Evolutionary conservation across 1,139 yeast species (phyloP).

Genomic region (Diutina scorzettiae): DNA sequence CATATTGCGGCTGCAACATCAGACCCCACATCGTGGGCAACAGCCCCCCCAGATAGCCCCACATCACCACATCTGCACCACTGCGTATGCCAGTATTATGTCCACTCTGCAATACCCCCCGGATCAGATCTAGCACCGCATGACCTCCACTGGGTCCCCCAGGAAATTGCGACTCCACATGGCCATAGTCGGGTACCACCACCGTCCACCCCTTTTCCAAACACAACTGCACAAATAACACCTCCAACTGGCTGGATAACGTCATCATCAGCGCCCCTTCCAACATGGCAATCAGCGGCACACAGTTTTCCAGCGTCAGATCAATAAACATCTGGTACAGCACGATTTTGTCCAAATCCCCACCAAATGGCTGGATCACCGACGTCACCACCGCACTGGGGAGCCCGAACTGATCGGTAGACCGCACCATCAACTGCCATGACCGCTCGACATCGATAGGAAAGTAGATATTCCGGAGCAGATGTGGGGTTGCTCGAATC

Average conservation of each 20-base stretch:
- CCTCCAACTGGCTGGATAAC: slow-evolving; percentile 8
- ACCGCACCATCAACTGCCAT: slow-evolving; percentile 12
- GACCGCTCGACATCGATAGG: background rate
- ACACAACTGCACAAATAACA: slow-evolving; percentile 7
- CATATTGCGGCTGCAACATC: background rate
- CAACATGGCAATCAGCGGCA: slow-evolving; percentile 10
- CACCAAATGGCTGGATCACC: slow-evolving; percentile 9
- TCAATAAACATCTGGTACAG: slow-evolving; percentile 10
- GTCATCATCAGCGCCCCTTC: slow-evolving; percentile 8
- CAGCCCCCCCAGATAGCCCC: slow-evolving; percentile 12
- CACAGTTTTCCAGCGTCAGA: slow-evolving; percentile 8
- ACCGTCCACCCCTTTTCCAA: slow-evolving; percentile 11
- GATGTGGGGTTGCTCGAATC: slow-evolving; percentile 1
- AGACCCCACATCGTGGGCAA: slow-evolving; percentile 6
- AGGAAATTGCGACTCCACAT: slow-evolving; percentile 9
- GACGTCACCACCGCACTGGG: slow-evolving; percentile 16
- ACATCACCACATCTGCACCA: slow-evolving; percentile 12
- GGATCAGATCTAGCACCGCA: slow-evolving; percentile 10
- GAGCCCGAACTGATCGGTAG: slow-evolving; percentile 21
- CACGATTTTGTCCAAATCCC: slow-evolving; percentile 9
- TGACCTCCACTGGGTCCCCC: slow-evolving; percentile 10
- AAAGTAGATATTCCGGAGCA: slow-evolving; percentile 3
- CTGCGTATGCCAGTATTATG: slow-evolving; percentile 9
- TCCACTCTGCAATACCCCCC: slow-evolving; percentile 10
- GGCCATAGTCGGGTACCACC: slow-evolving; percentile 11